A percentile compares a stretch with the other conserved stretches of the same genome.
Conservation (phyloP, 2,329 filamentous ascomycete species). For the Fusarium sp. region DNA sequence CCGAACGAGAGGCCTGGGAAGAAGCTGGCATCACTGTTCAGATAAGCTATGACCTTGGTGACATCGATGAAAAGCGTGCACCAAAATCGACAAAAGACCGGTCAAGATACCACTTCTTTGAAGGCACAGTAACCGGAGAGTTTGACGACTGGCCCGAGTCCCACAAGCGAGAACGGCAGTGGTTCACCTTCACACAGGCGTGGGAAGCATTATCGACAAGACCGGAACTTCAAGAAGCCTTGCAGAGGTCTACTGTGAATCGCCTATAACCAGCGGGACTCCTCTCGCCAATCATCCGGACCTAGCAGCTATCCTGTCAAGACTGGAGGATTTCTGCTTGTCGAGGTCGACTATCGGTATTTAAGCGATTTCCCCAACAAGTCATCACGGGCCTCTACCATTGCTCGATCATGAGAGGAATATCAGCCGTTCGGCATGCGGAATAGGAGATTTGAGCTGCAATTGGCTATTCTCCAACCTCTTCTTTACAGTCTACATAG, state of each 20-base stretch:
- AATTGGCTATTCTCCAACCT: slow-evolving; percentile 15
- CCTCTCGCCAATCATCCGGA: background rate
- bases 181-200: slow-evolving; percentile 90
- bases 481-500: slow-evolving; percentile 28
- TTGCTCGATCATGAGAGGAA: slow-evolving; percentile 28
- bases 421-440: slow-evolving; percentile 7
- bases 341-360: background rate
- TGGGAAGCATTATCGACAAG: slow-evolving; percentile 78
- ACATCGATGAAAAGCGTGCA: slow-evolving; percentile 84
- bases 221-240: slow-evolving; percentile 88
- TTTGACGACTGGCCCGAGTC: slow-evolving; percentile 92
- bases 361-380: background rate
- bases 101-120: slow-evolving; percentile 81
- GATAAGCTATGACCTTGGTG: slow-evolving; percentile 85
- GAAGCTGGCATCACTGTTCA: slow-evolving; percentile 92
- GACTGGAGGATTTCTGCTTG: background rate
- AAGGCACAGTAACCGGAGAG: slow-evolving; percentile 88
- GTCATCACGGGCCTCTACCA: background rate
- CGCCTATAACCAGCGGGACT: slow-evolving; percentile 39
- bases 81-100: slow-evolving; percentile 76
- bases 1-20: slow-evolving; percentile 94
- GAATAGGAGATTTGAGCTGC: slow-evolving; percentile 1
- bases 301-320: background rate
- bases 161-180: slow-evolving; percentile 89
- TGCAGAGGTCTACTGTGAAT: slow-evolving; percentile 82